Evolutionary conservation across 306 rosid genomes (phyloP).

Genomic region (Trifolium fragiferum): DNA sequence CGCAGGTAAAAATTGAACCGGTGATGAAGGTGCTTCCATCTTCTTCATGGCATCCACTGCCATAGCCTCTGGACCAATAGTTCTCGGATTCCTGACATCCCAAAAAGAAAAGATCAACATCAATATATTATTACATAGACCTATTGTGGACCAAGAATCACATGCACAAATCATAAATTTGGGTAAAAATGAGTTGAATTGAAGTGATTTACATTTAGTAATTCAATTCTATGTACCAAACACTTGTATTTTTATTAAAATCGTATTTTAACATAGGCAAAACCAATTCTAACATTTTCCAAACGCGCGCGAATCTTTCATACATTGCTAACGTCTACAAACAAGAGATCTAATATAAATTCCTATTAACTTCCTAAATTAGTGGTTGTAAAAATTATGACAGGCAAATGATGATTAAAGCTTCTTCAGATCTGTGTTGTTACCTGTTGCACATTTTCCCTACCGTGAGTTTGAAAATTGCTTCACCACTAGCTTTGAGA

Average conservation of each 20-base stretch:
- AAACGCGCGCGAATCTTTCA: neutral
- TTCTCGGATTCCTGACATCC: slow-evolving; percentile 73
- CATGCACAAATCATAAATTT: neutral
- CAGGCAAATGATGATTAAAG: neutral
- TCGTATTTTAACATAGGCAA: neutral
- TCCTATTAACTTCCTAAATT: neutral
- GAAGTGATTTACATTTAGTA: too few species aligned
- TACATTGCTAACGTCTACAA: neutral
- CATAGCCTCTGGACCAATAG: slow-evolving; percentile 78
- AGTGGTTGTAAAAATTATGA: neutral
- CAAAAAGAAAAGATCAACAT: slow-evolving; percentile 18
- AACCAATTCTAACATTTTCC: neutral
- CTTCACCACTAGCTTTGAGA: slow-evolving; percentile 90
- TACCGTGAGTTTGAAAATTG: slow-evolving; percentile 86
- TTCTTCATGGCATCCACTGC: slow-evolving; percentile 97
- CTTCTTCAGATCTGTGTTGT: neutral
- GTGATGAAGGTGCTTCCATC: slow-evolving; percentile 98
- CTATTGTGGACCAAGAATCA: neutral
- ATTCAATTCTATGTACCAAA: neutral
- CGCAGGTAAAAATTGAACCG: slow-evolving; percentile 97
- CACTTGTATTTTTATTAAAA: neutral
- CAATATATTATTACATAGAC: slow-evolving; percentile 13
- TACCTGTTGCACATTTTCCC: slow-evolving; percentile 96
- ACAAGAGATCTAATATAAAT: neutral
- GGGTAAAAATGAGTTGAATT: neutral